phyloP scores from a whole-genome alignment of 177 flowering plant species.

The Telopea speciosissima region DNA sequence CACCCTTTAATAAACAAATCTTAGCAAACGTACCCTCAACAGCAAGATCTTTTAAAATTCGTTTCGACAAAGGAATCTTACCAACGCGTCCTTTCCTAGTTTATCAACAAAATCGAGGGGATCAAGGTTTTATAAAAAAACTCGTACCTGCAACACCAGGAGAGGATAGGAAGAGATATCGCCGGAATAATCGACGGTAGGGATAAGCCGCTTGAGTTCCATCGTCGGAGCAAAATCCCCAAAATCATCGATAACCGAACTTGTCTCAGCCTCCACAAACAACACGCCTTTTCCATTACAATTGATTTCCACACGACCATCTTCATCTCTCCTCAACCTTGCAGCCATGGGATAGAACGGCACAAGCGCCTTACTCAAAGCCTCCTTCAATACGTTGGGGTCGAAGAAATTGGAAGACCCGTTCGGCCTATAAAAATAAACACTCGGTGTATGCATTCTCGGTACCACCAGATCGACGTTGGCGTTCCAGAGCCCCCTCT shows the following conservation, averaged over 20 bases:
- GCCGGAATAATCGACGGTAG: slow-evolving; percentile 61
- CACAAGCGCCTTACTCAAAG: slow-evolving; percentile 40
- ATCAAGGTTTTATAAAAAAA: no score
- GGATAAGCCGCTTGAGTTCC: slow-evolving; percentile 66
- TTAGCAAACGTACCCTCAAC: no score
- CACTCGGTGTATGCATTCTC: slow-evolving; percentile 34
- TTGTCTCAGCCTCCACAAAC: slow-evolving; percentile 66
- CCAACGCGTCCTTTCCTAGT: no score
- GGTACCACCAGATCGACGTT: slow-evolving; percentile 73
- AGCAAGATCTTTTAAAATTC: no score
- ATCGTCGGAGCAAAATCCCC: slow-evolving; percentile 80
- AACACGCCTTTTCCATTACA: slow-evolving; percentile 70
- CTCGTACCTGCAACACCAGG: slow-evolving; percentile 62
- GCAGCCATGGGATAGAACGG: slow-evolving; percentile 61
- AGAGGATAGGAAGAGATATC: slow-evolving; percentile 60
- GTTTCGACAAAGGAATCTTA: no score
- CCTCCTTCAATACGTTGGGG: slow-evolving; percentile 29
- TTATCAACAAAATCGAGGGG: no score
- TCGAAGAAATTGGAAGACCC: slow-evolving; percentile 37
- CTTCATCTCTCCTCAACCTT: slow-evolving; percentile 54
- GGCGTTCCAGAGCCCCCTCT: slow-evolving; percentile 49
- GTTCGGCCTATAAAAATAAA: slow-evolving; percentile 39
- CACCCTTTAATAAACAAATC: no score
- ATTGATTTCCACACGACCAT: slow-evolving; percentile 66
- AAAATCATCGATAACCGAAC: slow-evolving; percentile 58